These are phyloP conservation scores for Alternaria sp. DNA, from an alignment of 2,329 filamentous ascomycete species.

Conservation along the genomic window DNA sequence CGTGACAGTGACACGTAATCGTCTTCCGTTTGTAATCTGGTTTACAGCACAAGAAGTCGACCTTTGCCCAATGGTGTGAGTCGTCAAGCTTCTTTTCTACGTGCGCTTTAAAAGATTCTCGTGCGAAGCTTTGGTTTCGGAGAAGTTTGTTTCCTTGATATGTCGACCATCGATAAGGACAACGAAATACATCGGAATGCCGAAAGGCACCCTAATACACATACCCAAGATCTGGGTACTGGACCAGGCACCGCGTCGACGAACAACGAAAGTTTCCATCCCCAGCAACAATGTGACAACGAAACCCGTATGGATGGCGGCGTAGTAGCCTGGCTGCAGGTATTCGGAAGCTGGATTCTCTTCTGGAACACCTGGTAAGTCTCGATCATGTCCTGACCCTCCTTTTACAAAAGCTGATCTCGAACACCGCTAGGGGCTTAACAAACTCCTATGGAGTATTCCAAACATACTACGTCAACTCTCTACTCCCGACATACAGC, in stretches of 20 bases:
- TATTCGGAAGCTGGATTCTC: not conserved
- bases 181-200: not conserved
- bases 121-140: accelerated
- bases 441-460: not conserved
- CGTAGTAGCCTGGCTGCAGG: not conserved
- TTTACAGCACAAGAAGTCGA: not conserved
- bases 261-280: not conserved
- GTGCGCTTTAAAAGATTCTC: not conserved
- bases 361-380: not conserved
- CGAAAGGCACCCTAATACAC: not conserved
- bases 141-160: accelerated
- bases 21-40: not conserved
- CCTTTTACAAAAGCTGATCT: not conserved
- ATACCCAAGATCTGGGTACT: not conserved
- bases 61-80: not conserved
- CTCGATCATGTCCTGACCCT: not conserved
- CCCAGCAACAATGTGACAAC: not conserved
- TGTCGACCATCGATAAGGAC: not conserved
- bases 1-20: not conserved
- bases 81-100: not conserved
- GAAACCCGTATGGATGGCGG: not conserved
- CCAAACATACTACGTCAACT: not conserved
- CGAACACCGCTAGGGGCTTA: not conserved
- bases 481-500: not conserved
- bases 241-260: not conserved